These are phyloP conservation scores for Exophiala bonariae DNA, from an alignment of 2,329 filamentous ascomycete genomes.

Conservation along the genomic window DNA sequence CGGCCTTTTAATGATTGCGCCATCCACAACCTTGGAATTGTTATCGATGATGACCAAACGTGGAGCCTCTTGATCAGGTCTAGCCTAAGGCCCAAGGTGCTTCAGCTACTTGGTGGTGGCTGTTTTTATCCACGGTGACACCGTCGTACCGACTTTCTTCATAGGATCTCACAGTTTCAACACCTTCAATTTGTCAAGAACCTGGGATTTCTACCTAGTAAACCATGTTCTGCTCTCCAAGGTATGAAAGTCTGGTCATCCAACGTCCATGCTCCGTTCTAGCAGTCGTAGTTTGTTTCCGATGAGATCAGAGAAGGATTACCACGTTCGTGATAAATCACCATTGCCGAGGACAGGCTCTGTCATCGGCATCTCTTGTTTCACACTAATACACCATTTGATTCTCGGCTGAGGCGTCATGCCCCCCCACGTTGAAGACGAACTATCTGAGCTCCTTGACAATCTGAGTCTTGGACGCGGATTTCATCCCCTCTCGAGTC, in stretches of 20 bases:
- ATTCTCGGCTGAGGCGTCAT: constrained; percentile 14
- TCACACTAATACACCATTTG: constrained; percentile 20
- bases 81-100: constrained; percentile 18
- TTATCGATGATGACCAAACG: background rate
- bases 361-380: constrained; percentile 12
- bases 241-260: too few relatives aligned
- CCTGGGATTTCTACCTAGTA: too few relatives aligned
- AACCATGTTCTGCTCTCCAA: too few relatives aligned
- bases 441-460: constrained; percentile 9
- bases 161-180: too few relatives aligned
- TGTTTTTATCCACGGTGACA: constrained; percentile 13
- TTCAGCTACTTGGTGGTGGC: constrained; percentile 21
- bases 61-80: constrained; percentile 13
- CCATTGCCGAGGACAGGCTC: too few relatives aligned
- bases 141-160: constrained; percentile 2
- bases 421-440: constrained; percentile 10
- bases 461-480: too few relatives aligned
- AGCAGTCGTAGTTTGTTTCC: too few relatives aligned
- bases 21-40: constrained; percentile 14
- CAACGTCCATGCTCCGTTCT: too few relatives aligned
- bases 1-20: constrained; percentile 17
- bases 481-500: background rate
- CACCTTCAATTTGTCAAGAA: too few relatives aligned
- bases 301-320: too few relatives aligned
- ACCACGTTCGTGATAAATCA: too few relatives aligned